Percentiles rank a stretch among this genome's conserved stretches.
Conservation (phyloP, 306 rosid species). For the Corylus avellana region DNA sequence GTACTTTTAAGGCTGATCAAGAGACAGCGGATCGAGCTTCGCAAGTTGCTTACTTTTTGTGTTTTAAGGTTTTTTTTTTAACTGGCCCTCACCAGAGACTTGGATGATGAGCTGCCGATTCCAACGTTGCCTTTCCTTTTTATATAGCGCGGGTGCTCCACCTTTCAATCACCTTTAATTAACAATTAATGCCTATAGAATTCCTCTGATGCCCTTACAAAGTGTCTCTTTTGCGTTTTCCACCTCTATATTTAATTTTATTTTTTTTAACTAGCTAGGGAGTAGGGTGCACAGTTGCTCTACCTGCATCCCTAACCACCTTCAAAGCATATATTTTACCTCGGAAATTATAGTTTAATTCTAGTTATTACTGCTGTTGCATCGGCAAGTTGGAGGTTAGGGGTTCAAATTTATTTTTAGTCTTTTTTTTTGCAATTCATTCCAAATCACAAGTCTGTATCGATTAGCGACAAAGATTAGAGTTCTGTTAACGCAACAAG, state of each 20-base stretch:
- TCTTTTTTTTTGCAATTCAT: neutral
- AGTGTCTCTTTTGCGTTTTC: neutral
- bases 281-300: neutral
- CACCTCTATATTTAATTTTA: neutral
- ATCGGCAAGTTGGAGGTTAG: neutral
- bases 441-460: neutral
- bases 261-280: neutral
- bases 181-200: neutral
- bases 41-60: neutral
- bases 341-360: neutral
- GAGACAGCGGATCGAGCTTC: conserved; percentile 28
- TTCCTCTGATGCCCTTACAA: neutral
- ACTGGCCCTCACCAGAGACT: no score
- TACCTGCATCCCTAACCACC: neutral
- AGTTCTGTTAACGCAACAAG: neutral
- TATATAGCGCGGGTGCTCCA: no score
- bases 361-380: neutral
- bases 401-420: neutral
- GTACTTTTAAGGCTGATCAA: conserved; percentile 9
- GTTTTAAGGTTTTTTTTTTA: neutral
- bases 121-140: no score
- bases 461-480: neutral
- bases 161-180: no score
- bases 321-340: neutral
- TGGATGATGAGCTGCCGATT: no score